Conservation (phyloP, 2,329 filamentous ascomycete genomes). For the Boeremia lycopersici region DNA sequence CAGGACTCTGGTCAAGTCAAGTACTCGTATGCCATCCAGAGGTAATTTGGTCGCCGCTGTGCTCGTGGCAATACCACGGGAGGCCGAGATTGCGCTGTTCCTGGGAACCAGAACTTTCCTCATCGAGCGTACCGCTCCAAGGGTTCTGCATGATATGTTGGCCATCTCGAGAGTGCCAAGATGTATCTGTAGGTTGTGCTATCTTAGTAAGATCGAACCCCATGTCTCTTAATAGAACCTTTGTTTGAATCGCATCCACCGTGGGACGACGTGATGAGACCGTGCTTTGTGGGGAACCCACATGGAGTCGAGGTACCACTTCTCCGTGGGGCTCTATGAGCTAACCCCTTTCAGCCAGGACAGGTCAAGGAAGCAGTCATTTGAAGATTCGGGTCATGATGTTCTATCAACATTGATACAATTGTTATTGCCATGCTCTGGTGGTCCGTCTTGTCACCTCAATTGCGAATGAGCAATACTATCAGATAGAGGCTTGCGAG, state of each 20-base stretch:
- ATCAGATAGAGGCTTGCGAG: background rate
- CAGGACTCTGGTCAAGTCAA: constrained; percentile 96
- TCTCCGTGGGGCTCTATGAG: background rate
- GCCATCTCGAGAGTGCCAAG: background rate
- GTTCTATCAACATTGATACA: background rate
- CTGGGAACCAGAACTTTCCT: background rate
- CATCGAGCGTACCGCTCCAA: background rate
- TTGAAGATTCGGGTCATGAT: background rate
- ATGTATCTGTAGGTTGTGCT: background rate
- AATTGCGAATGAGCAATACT: background rate
- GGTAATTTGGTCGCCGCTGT: constrained; percentile 58
- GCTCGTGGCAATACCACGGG: background rate
- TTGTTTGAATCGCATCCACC: background rate
- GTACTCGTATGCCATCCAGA: constrained; percentile 80
- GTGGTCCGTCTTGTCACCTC: background rate
- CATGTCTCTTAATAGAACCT: background rate
- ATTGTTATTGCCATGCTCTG: background rate
- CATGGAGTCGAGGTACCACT: background rate
- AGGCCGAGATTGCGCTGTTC: background rate
- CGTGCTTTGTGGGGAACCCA: background rate
- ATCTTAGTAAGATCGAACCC: background rate
- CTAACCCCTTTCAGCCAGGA: background rate
- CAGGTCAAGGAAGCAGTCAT: background rate
- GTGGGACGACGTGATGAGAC: background rate
- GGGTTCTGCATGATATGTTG: background rate